Evolutionary conservation across 208 protist species (phyloP).

Genomic region (Vickermania spadyakhi): DNA sequence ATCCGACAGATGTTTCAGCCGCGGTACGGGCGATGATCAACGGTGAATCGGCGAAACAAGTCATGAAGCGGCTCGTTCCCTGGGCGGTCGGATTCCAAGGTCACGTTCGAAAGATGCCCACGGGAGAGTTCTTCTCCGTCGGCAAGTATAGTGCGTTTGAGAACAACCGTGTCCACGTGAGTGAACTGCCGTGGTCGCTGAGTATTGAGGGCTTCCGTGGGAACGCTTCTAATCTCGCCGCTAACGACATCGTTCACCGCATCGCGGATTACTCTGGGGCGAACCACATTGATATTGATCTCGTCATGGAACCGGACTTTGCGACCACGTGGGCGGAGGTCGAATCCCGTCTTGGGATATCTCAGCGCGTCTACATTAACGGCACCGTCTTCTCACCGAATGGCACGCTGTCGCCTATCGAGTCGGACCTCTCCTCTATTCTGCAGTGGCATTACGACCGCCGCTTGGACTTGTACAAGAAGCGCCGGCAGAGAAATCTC

Average conservation of each 20-base stretch:
- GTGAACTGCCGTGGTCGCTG: conserved; percentile 64
- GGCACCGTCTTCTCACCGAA: conserved; percentile 80
- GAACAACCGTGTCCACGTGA: conserved; percentile 63
- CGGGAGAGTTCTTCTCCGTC: conserved; percentile 66
- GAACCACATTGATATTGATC: conserved; percentile 87
- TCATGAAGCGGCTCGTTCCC: conserved; percentile 79
- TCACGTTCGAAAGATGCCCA: conserved; percentile 54
- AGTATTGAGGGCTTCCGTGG: conserved; percentile 72
- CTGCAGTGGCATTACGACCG: conserved; percentile 90
- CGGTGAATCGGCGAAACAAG: conserved; percentile 65
- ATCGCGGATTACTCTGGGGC: conserved; percentile 86
- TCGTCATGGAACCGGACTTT: conserved; percentile 46
- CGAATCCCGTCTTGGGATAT: conserved; percentile 62
- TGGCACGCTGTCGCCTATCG: conserved; percentile 66
- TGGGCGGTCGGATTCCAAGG: conserved; percentile 96
- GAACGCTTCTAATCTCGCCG: conserved; percentile 60
- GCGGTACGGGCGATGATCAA: conserved; percentile 86
- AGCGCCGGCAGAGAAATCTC: conserved; percentile 64
- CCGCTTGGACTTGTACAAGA: conserved; percentile 84
- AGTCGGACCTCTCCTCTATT: conserved; percentile 57
- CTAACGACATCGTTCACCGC: conserved; percentile 70
- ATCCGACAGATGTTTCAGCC: conserved; percentile 94
- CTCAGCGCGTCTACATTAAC: conserved; percentile 74
- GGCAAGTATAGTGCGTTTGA: conserved; percentile 52
- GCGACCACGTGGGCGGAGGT: conserved; percentile 66